Evolutionary conservation across 257 asterid genomes (phyloP).

Genomic region (Echium plantagineum): DNA sequence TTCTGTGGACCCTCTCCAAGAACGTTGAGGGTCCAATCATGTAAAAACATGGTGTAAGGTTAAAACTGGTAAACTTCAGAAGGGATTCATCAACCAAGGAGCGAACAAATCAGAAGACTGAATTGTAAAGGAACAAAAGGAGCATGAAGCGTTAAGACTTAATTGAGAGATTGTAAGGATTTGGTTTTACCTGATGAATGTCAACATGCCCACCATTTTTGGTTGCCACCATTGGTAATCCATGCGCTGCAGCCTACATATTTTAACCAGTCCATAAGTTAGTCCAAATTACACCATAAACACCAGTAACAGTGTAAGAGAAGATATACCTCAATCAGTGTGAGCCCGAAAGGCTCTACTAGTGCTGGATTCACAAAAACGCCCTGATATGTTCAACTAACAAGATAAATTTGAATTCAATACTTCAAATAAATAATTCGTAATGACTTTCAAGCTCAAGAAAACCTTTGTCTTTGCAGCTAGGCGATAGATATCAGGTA

Average conservation of each 20-base stretch:
- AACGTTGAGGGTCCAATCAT: too few relatives aligned
- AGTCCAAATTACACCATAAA: background rate
- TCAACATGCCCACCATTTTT: constrained; percentile 51
- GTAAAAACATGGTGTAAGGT: too few relatives aligned
- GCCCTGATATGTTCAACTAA: constrained; percentile 22
- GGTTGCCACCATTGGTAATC: constrained; percentile 49
- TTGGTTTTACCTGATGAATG: constrained; percentile 31
- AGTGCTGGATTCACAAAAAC: constrained; percentile 49
- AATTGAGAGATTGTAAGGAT: background rate
- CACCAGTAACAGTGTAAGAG: background rate
- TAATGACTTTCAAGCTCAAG: constrained; percentile 3
- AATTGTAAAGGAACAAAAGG: background rate
- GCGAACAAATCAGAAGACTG: background rate
- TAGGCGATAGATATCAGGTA: constrained; percentile 70
- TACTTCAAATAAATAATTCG: background rate
- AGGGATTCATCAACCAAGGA: too few relatives aligned
- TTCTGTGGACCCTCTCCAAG: too few relatives aligned
- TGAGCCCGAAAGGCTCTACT: constrained; percentile 43
- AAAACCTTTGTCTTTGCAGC: constrained; percentile 73
- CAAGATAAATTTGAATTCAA: background rate
- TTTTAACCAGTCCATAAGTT: constrained; percentile 3
- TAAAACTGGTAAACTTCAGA: too few relatives aligned
- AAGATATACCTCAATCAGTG: constrained; percentile 37
- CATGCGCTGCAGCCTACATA: constrained; percentile 47
- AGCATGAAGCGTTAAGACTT: background rate